Conservation (phyloP, 1,139 yeast species). For the Candida anutae region DNA sequence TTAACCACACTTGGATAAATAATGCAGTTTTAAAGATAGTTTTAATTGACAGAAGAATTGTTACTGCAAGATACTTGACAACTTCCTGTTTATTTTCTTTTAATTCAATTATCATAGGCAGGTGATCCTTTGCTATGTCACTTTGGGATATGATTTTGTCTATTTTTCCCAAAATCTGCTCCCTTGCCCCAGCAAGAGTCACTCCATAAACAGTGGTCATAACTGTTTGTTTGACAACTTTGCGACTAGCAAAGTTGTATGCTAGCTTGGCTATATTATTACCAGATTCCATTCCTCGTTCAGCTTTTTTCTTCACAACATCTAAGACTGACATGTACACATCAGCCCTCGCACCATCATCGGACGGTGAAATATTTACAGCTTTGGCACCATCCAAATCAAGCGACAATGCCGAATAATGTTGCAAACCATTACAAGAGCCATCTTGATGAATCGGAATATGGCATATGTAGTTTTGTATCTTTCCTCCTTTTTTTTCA, state of each 20-base stretch:
- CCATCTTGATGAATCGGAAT: constrained; percentile 41
- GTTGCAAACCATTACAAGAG: constrained; percentile 42
- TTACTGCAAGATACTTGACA: constrained; percentile 13
- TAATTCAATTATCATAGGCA: neutral
- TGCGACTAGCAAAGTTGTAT: constrained; percentile 18
- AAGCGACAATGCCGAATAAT: constrained; percentile 37
- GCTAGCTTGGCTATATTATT: constrained; percentile 11
- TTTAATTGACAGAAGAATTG: constrained; percentile 24
- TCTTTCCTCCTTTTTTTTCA: constrained; percentile 9
- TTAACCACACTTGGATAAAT: constrained; percentile 1
- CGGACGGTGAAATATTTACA: constrained; percentile 25
- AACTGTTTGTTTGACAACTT: constrained; percentile 35
- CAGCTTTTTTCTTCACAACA: constrained; percentile 15
- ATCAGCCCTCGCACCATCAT: constrained; percentile 19
- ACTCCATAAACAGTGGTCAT: constrained; percentile 46
- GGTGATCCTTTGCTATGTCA: too few species aligned
- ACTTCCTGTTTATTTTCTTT: constrained; percentile 3
- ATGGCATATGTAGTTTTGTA: constrained; percentile 21
- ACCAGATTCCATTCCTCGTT: constrained; percentile 1
- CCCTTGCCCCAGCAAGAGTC: constrained; percentile 28
- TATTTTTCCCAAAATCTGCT: constrained; percentile 23
- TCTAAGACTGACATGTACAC: constrained; percentile 29
- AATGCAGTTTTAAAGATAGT: constrained; percentile 29
- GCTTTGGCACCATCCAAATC: constrained; percentile 31
- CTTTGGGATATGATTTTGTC: constrained; percentile 12